Conservation (phyloP, 1,284 basidiomycete genomes). For the Dichomitus squalens region DNA sequence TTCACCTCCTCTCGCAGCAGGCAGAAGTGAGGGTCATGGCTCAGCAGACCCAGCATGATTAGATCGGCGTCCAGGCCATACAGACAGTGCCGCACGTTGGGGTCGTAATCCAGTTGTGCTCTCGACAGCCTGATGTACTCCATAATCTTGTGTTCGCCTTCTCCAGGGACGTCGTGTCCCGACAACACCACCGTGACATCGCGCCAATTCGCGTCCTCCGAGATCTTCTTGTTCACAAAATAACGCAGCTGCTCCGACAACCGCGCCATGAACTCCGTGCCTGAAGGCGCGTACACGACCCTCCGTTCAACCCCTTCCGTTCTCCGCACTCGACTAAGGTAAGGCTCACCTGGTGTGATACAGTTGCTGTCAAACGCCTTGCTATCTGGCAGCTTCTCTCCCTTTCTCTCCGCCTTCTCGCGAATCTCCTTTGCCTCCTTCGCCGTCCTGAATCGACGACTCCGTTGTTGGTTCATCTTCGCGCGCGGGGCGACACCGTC, state of each 20-base stretch:
- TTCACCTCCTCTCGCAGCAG: slow-evolving; percentile 97
- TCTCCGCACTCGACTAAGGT: not conserved
- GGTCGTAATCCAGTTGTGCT: slow-evolving; percentile 94
- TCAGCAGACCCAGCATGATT: slow-evolving; percentile 96
- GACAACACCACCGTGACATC: slow-evolving; percentile 92
- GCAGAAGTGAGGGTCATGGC: slow-evolving; percentile 99
- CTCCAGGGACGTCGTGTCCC: slow-evolving; percentile 98
- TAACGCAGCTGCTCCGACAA: slow-evolving; percentile 92
- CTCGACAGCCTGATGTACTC: slow-evolving; percentile 96
- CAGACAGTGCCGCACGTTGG: slow-evolving; percentile 93
- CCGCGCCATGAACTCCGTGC: slow-evolving; percentile 93
- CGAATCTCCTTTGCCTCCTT: slow-evolving; percentile 89
- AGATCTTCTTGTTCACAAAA: slow-evolving; percentile 97
- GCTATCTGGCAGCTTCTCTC: slow-evolving; percentile 90
- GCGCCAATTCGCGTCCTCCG: slow-evolving; percentile 94
- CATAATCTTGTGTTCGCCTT: slow-evolving; percentile 99
- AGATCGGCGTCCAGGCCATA: slow-evolving; percentile 99
- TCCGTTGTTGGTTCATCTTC: slow-evolving; percentile 99
- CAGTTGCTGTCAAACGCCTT: slow-evolving; percentile 99
- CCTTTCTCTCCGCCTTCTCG: slow-evolving; percentile 86
- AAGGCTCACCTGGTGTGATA: slow-evolving; percentile 90
- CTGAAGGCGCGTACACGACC: slow-evolving; percentile 40
- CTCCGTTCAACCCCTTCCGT: not conserved
- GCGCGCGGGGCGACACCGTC: slow-evolving; percentile 98
- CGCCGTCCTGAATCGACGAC: slow-evolving; percentile 92